phyloP scores from a whole-genome alignment of 768 basidiomycete species.

The Solioccasus polychromus region DNA sequence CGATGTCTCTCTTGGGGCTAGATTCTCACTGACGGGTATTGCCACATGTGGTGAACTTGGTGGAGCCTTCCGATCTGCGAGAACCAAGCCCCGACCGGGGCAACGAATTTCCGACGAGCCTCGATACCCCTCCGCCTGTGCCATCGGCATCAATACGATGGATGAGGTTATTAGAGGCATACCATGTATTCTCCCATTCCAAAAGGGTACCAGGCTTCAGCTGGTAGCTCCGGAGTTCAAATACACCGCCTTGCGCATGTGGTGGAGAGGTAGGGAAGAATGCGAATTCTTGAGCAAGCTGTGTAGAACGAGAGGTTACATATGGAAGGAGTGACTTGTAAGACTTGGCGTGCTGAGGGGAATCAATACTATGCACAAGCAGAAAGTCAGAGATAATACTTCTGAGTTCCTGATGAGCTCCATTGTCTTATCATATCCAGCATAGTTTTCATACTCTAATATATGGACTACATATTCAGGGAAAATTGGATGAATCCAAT shows the following conservation, averaged over 20 bases:
- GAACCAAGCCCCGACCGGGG: slow-evolving; percentile 90
- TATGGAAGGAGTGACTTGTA: slow-evolving; percentile 77
- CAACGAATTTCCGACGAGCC: slow-evolving; percentile 82
- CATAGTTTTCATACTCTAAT: slow-evolving; percentile 92
- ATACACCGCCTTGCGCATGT: slow-evolving; percentile 82
- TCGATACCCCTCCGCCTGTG: slow-evolving; percentile 89
- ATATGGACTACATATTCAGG: slow-evolving; percentile 51
- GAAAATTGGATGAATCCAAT: background rate
- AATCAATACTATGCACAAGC: background rate
- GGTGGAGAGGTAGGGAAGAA: slow-evolving; percentile 93
- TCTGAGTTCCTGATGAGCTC: slow-evolving; percentile 60
- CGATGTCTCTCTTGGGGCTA: slow-evolving; percentile 2
- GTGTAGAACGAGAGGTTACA: slow-evolving; percentile 66
- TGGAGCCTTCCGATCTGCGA: slow-evolving; percentile 82
- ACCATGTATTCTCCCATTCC: slow-evolving; percentile 97
- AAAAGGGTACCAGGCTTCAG: slow-evolving; percentile 85
- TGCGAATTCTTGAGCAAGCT: slow-evolving; percentile 91
- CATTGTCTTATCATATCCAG: slow-evolving; percentile 78
- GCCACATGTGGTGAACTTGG: slow-evolving; percentile 96
- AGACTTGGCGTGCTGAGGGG: slow-evolving; percentile 55
- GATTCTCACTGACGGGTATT: slow-evolving; percentile 70
- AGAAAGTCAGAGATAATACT: slow-evolving; percentile 40
- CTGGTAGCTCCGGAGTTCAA: slow-evolving; percentile 89
- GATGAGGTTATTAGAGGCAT: slow-evolving; percentile 11
- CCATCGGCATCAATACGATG: slow-evolving; percentile 6